Evolutionary conservation across 345 rosid species (phyloP), one percentile per base, ranked within the genome.

Genomic region (Firmiana major): DNA sequence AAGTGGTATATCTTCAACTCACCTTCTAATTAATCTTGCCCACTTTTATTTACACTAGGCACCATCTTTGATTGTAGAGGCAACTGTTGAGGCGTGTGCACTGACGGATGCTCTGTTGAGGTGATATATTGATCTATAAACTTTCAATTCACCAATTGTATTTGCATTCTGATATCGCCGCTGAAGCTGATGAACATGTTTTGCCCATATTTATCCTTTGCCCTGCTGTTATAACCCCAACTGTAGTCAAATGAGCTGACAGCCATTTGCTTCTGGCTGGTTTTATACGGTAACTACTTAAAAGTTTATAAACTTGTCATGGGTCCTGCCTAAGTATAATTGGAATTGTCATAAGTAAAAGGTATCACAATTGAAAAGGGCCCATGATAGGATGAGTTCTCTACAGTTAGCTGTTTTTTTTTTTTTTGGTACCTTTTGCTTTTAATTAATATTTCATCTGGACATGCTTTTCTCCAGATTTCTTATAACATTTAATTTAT

Each of bases 21-120:
- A 48, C 19, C 58, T 64, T 24, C 74, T 75, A 48, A 57, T 75
- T 78, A 24, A 65, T 45, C 51, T 78, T 70, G 46, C 57, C 46
- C 63, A 21, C 24, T 71, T 82, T 69, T 74, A 69, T 80, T 38
- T 80, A 63, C 73, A 38, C 71, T 86, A 93, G 99, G 97, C 96
- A 80, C 98, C 98, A 58, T 86, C 88, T 81, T 84, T 95, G 85
- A 93, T 93, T 64, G 91, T 89, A 66, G 95, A 94, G 87, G 94
- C 89, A 75, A 93, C 94, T 86, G 82, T 78, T 48, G 99, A 95
- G 80, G 92, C 94, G 40, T 91, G 90, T 82, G 88, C 84, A 19
- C 78, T 94, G 67, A 84, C 92, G 5, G 95, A 91, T 83, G 91
- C 95, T 5, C 85, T 94, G 65, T 81, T 94, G 82, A 90, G 99